These are phyloP conservation scores for Kentomonas sorsogonicus DNA, from an alignment of 208 protist genomes.

Conservation along the genomic window DNA sequence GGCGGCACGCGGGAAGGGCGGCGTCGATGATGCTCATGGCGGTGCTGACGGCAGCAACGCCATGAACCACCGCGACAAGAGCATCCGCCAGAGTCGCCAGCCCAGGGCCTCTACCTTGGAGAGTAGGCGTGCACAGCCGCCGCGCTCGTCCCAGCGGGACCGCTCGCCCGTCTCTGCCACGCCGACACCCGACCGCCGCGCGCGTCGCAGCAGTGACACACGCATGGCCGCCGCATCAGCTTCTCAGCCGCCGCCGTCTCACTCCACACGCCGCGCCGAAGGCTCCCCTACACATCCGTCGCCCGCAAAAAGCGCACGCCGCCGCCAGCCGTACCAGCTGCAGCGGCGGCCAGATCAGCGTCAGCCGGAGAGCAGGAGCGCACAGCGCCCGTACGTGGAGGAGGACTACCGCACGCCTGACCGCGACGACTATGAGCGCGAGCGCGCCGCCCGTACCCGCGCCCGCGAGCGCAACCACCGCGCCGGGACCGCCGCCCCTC, in stretches of 20 bases:
- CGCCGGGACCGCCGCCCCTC: too few species aligned
- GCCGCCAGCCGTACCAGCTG: background rate
- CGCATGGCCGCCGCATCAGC: too few species aligned
- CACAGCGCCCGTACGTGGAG: background rate
- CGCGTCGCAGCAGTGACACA: background rate
- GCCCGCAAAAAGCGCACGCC: background rate
- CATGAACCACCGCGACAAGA: too few species aligned
- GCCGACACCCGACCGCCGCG: background rate
- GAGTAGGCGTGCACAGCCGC: background rate
- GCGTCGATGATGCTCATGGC: background rate
- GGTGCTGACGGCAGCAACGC: too few species aligned
- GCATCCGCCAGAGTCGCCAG: background rate
- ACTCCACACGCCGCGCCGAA: background rate
- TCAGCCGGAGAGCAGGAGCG: background rate
- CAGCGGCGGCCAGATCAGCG: background rate
- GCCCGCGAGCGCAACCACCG: background rate
- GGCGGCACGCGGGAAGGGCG: background rate
- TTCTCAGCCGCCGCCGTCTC: background rate
- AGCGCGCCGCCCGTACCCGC: background rate
- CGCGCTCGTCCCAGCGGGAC: background rate
- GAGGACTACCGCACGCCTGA: conserved; percentile 2
- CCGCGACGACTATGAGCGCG: conserved; percentile 2
- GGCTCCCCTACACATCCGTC: background rate
- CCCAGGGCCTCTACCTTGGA: too few species aligned
- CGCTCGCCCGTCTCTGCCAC: background rate